Base-by-base conservation (phyloP, 352 stramenopile genomes). In the Globisporangium mamillatum region DNA sequence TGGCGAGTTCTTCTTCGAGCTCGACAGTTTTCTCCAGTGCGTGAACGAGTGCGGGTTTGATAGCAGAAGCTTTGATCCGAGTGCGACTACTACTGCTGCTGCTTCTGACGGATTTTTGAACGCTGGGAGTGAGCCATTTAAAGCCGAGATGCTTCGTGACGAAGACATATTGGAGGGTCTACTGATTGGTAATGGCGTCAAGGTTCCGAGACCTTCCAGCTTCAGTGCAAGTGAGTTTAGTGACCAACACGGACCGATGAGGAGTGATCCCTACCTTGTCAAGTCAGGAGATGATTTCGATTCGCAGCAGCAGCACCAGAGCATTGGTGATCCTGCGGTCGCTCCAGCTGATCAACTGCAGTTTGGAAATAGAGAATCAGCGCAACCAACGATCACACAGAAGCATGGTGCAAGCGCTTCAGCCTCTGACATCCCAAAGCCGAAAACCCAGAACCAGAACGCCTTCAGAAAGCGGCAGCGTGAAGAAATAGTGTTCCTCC, bases 21-120 rank as follows among this genome's bases (percentile, higher is more conserved):
- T 78, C 84, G 57, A 84, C 77, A 3, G 86, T 64, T 16, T 79
- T 77, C 70, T 86, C 66, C 55, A 75, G 77, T 7, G 79, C 29
- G 6, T 79, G 73, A 1, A 22, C 16, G 55, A 60, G 10, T 20
- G 18, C 55, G 25, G 22, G 3, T 14, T 77, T 56, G 24, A 75
- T 7, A 52, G 44, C 44, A 22, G 10, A 22, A 10, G 60, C 74
- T 78, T 71, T 27, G 55, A 66, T 75, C 57, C 25, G 18, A 29
- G 18, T 20, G 41, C 7, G 18, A 1, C 38, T 46, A 0, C 38
- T 46, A 46, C 14, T 52, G 2, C 18, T 9, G 41, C 16, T n/a
- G 14, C 4, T 9, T 10, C 44, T 8, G 44, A 9, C 7, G 44
- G 18, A 12, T 22, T 22, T 18, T 8, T 22, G 6, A 4, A 22